A percentile compares a stretch with the other conserved stretches of the same genome.
phyloP scores from a whole-genome alignment of 192 early-diverging fungal species.

The Lobosporangium transversale region DNA sequence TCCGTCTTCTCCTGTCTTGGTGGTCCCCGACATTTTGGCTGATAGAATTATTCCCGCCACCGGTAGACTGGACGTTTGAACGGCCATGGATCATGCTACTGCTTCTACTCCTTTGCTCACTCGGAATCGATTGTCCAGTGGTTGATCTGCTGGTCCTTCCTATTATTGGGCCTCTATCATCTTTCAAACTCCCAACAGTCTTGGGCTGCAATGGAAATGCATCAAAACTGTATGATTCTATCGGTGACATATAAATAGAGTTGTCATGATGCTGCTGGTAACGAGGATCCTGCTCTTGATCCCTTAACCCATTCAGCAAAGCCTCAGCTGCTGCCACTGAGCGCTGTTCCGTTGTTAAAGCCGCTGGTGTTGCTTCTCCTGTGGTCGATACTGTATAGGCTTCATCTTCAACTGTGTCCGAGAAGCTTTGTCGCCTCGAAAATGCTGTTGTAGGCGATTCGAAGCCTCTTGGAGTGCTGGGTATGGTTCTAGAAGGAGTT shows the following conservation, averaged over 20 bases:
- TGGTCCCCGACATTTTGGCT: too few relatives aligned
- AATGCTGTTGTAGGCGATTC: slow-evolving; percentile 40
- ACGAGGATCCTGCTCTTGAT: neutral
- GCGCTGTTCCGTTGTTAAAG: too few relatives aligned
- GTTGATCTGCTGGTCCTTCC: slow-evolving; percentile 5
- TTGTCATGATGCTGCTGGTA: slow-evolving; percentile 6
- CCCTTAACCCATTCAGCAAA: neutral
- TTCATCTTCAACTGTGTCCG: slow-evolving; percentile 26
- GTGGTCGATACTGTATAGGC: too few relatives aligned
- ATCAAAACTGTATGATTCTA: slow-evolving; percentile 36
- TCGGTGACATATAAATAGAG: slow-evolving; percentile 24
- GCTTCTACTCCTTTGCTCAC: slow-evolving; percentile 9
- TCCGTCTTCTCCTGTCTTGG: slow-evolving; percentile 10
- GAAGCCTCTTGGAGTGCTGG: slow-evolving; percentile 43
- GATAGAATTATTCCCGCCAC: neutral
- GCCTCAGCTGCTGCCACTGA: neutral
- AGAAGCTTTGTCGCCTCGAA: slow-evolving; percentile 43
- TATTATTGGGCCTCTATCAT: neutral
- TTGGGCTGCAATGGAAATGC: slow-evolving; percentile 24
- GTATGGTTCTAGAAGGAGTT: slow-evolving; percentile 30
- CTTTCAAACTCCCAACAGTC: slow-evolving; percentile 17
- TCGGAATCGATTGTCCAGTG: neutral
- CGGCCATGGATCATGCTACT: neutral
- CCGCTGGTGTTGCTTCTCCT: neutral
- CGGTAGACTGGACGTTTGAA: too few relatives aligned